Base-by-base conservation (phyloP, 345 rosid genomes). In the Melaleuca quinquenervia region DNA sequence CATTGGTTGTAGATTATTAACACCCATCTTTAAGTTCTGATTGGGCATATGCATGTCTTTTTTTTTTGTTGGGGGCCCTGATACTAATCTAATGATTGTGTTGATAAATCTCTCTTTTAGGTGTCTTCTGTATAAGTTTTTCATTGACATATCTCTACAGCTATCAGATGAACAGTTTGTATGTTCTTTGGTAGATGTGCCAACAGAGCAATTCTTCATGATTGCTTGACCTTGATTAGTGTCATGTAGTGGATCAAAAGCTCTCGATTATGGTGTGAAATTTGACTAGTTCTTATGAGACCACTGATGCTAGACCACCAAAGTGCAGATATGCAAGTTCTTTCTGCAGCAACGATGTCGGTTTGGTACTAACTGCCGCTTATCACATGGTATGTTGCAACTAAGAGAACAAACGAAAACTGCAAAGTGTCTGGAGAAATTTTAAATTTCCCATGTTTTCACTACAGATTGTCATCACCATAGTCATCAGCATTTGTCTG, bases 261-360 rank as follows among this genome's bases (percentile, higher is more conserved):
- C 20, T 76, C 50, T 53, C 21, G 13, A n/a, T 85, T 36, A 29
- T 78, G 84, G 50, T 36, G 26, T 82, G 44, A 82, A 58, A 53
- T 54, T 60, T 29, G 53, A 56, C 80, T 86, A 52, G 83, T 9
- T 86, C 29, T 58, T 82, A 32, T 64, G 49, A 56, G 29, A 49
- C 83, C 92, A 91, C 98, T 96, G 90, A 97, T 89, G 87, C 36
- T 91, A 88, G 84, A 85, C 86, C 87, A 54, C 89, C 90, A 87
- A 89, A 87, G 90, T 94, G 96, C 99, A 97, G 98, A 94, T 96
- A 48, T 97, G 99, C 98, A 97, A 97, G 95, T 95, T 95, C 95
- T 97, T 96, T 92, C 91, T 92, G 90, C 98, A 96, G 92, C 95
- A 95, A 90, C 91, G 98, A 85, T 96, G 99, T 93, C 96, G 98